Evolutionary conservation across 495 filamentous ascomycete species (phyloP).

Genomic region (Letharia columbiana): DNA sequence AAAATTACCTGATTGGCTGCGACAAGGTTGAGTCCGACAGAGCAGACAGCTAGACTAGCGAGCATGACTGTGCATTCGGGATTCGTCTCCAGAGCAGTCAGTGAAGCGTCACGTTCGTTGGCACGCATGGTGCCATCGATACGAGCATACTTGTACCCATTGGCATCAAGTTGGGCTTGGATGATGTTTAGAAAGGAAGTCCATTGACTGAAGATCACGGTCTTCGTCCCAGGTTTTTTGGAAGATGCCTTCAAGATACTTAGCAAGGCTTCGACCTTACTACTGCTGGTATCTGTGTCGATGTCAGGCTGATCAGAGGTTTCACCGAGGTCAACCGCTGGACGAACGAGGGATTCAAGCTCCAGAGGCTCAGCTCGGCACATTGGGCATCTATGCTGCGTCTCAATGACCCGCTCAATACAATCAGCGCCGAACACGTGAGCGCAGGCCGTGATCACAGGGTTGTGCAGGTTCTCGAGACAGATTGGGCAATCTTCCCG

Average conservation of each 20-base stretch:
- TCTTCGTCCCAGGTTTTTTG: constrained; percentile 62
- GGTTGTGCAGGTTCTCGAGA: constrained; percentile 61
- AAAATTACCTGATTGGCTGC: constrained; percentile 82
- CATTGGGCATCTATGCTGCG: constrained; percentile 79
- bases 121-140: constrained; percentile 79
- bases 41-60: constrained; percentile 71
- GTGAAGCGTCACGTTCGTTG: constrained; percentile 57
- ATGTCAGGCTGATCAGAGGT: constrained; percentile 37
- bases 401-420: constrained; percentile 69
- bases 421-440: constrained; percentile 72
- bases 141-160: constrained; percentile 57
- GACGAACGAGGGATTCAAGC: constrained; percentile 53
- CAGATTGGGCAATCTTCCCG: constrained; percentile 83
- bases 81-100: constrained; percentile 56
- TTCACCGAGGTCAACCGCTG: constrained; percentile 48
- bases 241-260: constrained; percentile 67
- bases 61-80: constrained; percentile 69
- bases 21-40: constrained; percentile 82
- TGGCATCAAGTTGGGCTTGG: constrained; percentile 55
- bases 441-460: constrained; percentile 82
- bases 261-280: constrained; percentile 76
- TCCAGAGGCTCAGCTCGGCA: constrained; percentile 66
- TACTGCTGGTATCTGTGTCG: constrained; percentile 60
- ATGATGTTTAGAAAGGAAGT: constrained; percentile 80
- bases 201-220: constrained; percentile 91